A percentile compares a stretch with the other conserved stretches of the same genome.
Evolutionary conservation across 352 stramenopile species (phyloP).

Genomic region (Pythium utonaiense): DNA sequence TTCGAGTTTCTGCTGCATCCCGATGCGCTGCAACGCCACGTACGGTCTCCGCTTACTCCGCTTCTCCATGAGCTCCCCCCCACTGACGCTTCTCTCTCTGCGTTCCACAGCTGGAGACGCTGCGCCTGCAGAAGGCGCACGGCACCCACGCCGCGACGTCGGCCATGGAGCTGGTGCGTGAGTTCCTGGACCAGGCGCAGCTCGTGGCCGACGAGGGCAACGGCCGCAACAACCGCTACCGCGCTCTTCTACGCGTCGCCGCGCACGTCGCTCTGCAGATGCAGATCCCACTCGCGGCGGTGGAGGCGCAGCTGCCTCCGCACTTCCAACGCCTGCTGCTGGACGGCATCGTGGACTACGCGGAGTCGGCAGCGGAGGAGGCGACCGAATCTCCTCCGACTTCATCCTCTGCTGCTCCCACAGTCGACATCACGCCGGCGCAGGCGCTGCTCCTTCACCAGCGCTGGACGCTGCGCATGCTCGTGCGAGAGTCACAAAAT

Average conservation of each 20-base stretch:
- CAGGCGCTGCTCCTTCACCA: conserved; percentile 66
- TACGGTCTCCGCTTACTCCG: conserved; percentile 29
- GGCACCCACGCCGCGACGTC: conserved; percentile 57
- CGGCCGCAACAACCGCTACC: conserved; percentile 70
- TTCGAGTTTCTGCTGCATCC: conserved; percentile 86
- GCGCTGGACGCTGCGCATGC: conserved; percentile 70
- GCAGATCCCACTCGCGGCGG: conserved; percentile 45
- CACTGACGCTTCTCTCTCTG: background rate
- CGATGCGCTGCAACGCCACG: conserved; percentile 66
- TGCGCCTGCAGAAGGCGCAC: conserved; percentile 42
- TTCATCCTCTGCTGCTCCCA: background rate
- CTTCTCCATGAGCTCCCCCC: no score
- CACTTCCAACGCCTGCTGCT: conserved; percentile 80
- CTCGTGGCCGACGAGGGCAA: conserved; percentile 76
- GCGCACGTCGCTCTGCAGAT: conserved; percentile 79
- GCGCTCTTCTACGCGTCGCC: conserved; percentile 60
- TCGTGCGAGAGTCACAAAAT: conserved; percentile 67
- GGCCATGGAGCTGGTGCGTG: conserved; percentile 72
- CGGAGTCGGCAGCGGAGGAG: conserved; percentile 30
- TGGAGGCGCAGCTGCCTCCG: conserved; percentile 60
- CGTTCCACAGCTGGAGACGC: conserved; percentile 35
- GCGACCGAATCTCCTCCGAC: background rate
- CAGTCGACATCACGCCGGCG: conserved; percentile 25
- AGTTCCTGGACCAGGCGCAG: conserved; percentile 83
- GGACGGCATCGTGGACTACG: conserved; percentile 78